These are phyloP conservation scores for Tricholoma hemisulphureum DNA, from an alignment of 768 basidiomycete genomes.

Conservation along the genomic window DNA sequence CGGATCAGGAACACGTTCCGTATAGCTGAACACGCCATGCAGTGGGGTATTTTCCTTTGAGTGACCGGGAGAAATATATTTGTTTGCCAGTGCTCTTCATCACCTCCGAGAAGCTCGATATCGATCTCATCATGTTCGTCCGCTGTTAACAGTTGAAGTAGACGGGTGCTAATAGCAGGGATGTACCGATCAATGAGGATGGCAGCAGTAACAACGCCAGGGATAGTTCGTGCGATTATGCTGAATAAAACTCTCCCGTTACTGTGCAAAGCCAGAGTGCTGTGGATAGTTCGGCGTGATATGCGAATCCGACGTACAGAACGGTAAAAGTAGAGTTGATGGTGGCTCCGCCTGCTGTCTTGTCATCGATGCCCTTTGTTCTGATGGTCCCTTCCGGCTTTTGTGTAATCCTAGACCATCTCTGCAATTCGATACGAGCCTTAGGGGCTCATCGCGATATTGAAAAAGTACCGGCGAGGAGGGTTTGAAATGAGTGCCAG, in stretches of 20 bases:
- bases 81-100: constrained; percentile 38
- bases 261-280: constrained; percentile 15
- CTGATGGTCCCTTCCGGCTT: constrained; percentile 30
- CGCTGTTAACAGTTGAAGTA: constrained; percentile 4
- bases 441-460: constrained; percentile 26
- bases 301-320: constrained; percentile 23
- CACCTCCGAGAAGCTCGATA: constrained; percentile 41
- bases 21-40: constrained; percentile 36
- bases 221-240: constrained; percentile 27
- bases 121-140: constrained; percentile 40
- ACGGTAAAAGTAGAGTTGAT: constrained; percentile 40
- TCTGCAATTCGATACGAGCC: constrained; percentile 25
- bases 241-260: constrained; percentile 36
- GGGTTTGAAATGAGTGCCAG: constrained; percentile 13
- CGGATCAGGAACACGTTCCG: constrained; percentile 17
- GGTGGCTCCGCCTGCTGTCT: constrained; percentile 36
- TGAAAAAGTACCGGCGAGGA: constrained; percentile 20
- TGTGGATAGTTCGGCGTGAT: background rate
- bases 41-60: constrained; percentile 28
- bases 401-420: constrained; percentile 31
- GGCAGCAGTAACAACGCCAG: constrained; percentile 40
- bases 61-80: constrained; percentile 38
- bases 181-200: constrained; percentile 32
- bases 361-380: constrained; percentile 35
- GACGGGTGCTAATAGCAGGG: background rate